Percentiles rank a stretch among this genome's conserved stretches.
Conservation (phyloP, 225 moss, liverwort and hornwort genomes). For the Marchantia paleacea region DNA sequence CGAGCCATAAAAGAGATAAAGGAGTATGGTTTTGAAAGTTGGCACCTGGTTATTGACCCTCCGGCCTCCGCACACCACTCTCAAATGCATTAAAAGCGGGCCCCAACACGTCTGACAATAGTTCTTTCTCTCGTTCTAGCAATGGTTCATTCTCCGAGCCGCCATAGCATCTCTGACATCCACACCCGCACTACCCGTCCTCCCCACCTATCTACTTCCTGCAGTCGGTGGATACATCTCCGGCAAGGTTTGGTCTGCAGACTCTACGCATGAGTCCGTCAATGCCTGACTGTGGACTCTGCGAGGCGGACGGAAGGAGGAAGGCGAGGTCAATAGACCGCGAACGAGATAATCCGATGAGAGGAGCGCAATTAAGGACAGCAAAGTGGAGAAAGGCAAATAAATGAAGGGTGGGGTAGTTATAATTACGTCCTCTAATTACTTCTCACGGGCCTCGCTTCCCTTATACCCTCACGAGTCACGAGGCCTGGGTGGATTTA, state of each 20-base stretch:
- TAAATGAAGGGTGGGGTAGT: background rate
- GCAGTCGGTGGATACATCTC: too few relatives aligned
- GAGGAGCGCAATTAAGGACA: background rate
- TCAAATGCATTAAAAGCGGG: background rate
- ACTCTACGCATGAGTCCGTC: background rate
- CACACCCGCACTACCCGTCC: background rate
- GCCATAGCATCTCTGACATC: background rate
- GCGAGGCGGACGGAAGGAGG: background rate
- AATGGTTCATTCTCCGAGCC: background rate
- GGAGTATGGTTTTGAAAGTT: background rate
- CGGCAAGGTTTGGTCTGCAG: too few relatives aligned
- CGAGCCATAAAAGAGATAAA: background rate
- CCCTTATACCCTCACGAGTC: background rate
- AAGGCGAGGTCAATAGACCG: background rate
- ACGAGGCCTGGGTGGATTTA: background rate
- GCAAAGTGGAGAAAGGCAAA: background rate
- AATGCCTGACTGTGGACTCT: background rate
- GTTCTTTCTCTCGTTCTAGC: background rate
- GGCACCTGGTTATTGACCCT: background rate
- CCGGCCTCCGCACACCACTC: background rate
- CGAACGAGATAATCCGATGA: background rate
- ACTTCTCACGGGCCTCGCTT: background rate
- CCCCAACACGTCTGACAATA: background rate
- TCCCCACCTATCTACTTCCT: too few relatives aligned
- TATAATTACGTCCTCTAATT: conserved; percentile 8